Base-by-base conservation (phyloP, 257 asterid genomes). In the Capsicum baccatum region DNA sequence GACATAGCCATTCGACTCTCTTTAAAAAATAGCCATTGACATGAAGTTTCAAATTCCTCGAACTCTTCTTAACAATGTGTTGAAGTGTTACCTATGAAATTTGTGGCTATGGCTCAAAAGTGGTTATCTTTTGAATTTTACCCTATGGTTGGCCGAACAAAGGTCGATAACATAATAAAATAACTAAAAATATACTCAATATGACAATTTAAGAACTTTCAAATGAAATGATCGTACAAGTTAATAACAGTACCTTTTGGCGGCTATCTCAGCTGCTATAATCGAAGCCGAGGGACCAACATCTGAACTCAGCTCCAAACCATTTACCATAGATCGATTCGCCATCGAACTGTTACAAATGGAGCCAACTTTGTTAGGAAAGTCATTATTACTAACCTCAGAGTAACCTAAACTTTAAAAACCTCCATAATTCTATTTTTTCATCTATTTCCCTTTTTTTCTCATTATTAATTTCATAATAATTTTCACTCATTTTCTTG, bases 261-360 rank as follows among this genome's bases (percentile, higher is more conserved):
- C 93, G 6, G 93, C 93, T 37, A 95, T 66, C 37, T 92, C 96
- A 2, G 95, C 98, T 0, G 98, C 98, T 88, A 95, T 96, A 19
- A 95, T 83, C 0, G 99, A 94, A 5, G 97, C 98, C 0, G 99
- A 95, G 0, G 99, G 99, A n/a, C 95, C 95, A 39, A 90, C 52
- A 39, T 92, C 95, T 2, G 95, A 92, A 37, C 87, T 83, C 48
- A 90, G 50, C 3, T 86, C 84, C 0, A 95, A 92, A 6, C 91
- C 97, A 52, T 89, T 85, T 19, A 90, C 58, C 33, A 86, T 80
- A 5, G 93, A 90, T 3, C 86, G 91, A 64, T 88, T 84, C 1
- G 52, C 84, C 3, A 80, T 47, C 6, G 90, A 86, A 6, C 85
- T 89, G 12, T 83, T 80, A 67, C 85, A 87, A 11, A 86, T 10